These are phyloP conservation scores for Verticillium klebahnii DNA, from an alignment of 2,329 filamentous ascomycete genomes.

Conservation along the genomic window DNA sequence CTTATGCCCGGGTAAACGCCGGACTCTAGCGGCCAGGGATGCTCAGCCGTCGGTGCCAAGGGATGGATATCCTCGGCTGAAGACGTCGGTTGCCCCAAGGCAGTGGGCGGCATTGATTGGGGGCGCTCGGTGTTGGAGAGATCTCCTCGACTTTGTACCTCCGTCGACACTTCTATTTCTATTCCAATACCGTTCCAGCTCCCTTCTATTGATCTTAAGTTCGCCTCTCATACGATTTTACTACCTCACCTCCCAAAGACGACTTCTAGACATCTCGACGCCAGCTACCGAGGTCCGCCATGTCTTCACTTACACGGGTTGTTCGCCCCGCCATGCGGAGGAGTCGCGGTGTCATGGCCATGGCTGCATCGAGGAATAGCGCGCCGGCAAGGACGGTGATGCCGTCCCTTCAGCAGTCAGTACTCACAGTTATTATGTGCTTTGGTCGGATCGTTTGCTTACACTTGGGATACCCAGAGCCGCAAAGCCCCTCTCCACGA, in stretches of 20 bases:
- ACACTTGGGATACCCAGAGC: slow-evolving; percentile 15
- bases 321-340: slow-evolving; percentile 47
- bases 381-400: slow-evolving; percentile 8
- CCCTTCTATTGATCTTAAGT: background rate
- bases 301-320: slow-evolving; percentile 46
- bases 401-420: slow-evolving; percentile 23
- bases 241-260: background rate
- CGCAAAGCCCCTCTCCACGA: slow-evolving; percentile 56
- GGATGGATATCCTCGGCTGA: slow-evolving; percentile 19
- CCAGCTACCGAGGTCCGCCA: slow-evolving; percentile 24
- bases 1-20: background rate
- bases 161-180: background rate
- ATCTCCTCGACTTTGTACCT: background rate
- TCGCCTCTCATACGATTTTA: background rate
- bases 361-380: slow-evolving; percentile 18
- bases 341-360: slow-evolving; percentile 27
- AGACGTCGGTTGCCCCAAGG: background rate
- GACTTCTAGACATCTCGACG: background rate
- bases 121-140: background rate
- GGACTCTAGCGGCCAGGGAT: background rate
- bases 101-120: background rate
- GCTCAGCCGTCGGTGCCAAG: background rate
- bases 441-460: no score
- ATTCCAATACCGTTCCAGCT: background rate
- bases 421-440: background rate